These are phyloP conservation scores for Ceratobasidium sp. DNA, from an alignment of 1,284 basidiomycete genomes.

Conservation along the genomic window DNA sequence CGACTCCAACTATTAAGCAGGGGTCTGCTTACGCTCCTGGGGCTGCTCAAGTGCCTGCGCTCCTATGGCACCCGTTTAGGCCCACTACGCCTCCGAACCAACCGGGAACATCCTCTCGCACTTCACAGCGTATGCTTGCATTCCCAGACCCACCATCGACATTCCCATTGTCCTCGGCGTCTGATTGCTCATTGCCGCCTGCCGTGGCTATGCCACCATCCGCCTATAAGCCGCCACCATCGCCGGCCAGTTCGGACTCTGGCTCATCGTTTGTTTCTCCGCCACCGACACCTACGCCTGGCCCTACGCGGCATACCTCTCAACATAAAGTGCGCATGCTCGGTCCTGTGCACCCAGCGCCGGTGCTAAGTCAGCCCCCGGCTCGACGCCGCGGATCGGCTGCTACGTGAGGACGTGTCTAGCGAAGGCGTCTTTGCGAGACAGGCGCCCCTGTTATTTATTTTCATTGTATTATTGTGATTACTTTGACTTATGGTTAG, in stretches of 20 bases:
- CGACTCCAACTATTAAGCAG: conserved; percentile 24
- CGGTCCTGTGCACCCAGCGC: conserved; percentile 4
- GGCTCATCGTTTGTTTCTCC: conserved; percentile 30
- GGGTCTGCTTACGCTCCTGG: background rate
- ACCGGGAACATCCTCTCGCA: background rate
- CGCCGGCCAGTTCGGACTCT: conserved; percentile 14
- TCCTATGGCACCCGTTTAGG: conserved; percentile 17
- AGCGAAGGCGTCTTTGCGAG: background rate
- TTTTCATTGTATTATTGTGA: background rate
- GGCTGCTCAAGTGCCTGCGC: background rate
- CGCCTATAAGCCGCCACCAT: conserved; percentile 3
- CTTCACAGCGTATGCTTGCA: background rate
- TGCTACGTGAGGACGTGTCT: background rate
- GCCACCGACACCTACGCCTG: conserved; percentile 22
- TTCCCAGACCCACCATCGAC: conserved; percentile 21
- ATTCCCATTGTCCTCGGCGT: conserved; percentile 1
- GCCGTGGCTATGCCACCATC: background rate
- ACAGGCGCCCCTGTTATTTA: background rate
- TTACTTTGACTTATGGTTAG: background rate
- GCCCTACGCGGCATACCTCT: background rate
- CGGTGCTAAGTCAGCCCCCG: background rate
- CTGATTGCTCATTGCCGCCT: conserved; percentile 2
- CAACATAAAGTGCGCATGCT: conserved; percentile 1
- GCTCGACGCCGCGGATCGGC: conserved; percentile 9
- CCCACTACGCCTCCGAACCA: conserved; percentile 12